Percentiles rank a stretch among this genome's conserved stretches.
These are phyloP conservation scores for Podospora fimiseda DNA, from an alignment of 495 filamentous ascomycete species.

Conservation along the genomic window DNA sequence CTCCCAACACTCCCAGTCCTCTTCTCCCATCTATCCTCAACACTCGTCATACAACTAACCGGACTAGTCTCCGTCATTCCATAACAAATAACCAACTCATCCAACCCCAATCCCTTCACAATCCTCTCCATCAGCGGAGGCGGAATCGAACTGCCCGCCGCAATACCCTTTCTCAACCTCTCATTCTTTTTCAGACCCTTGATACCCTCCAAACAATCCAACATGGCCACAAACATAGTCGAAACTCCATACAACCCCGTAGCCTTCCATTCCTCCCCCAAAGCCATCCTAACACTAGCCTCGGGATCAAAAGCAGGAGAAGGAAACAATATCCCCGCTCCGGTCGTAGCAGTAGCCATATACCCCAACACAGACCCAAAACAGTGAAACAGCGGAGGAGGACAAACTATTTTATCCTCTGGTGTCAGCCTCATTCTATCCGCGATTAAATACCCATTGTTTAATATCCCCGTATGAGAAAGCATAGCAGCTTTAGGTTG, in stretches of 20 bases:
- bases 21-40: conserved; percentile 71
- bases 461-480: conserved; percentile 76
- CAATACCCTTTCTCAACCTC: conserved; percentile 79
- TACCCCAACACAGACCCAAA: conserved; percentile 89
- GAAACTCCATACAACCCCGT: conserved; percentile 91
- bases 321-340: conserved; percentile 77
- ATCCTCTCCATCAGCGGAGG: conserved; percentile 77
- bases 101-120: conserved; percentile 68
- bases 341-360: conserved; percentile 90
- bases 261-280: conserved; percentile 57
- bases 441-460: conserved; percentile 67
- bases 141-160: conserved; percentile 80
- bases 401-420: conserved; percentile 60
- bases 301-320: conserved; percentile 78
- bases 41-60: conserved; percentile 86
- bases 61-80: conserved; percentile 97
- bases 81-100: conserved; percentile 90
- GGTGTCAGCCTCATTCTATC: conserved; percentile 60
- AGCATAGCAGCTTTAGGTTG: conserved; percentile 89
- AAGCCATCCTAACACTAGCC: conserved; percentile 60
- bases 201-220: conserved; percentile 60
- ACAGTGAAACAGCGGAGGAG: conserved; percentile 69
- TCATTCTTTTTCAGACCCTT: conserved; percentile 27
- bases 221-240: conserved; percentile 91
- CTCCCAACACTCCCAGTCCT: conserved; percentile 70